Percentiles rank a stretch among this genome's conserved stretches.
Evolutionary conservation across 2,329 filamentous ascomycete genomes (phyloP).

Genomic region (Fusarium verticillioides): DNA sequence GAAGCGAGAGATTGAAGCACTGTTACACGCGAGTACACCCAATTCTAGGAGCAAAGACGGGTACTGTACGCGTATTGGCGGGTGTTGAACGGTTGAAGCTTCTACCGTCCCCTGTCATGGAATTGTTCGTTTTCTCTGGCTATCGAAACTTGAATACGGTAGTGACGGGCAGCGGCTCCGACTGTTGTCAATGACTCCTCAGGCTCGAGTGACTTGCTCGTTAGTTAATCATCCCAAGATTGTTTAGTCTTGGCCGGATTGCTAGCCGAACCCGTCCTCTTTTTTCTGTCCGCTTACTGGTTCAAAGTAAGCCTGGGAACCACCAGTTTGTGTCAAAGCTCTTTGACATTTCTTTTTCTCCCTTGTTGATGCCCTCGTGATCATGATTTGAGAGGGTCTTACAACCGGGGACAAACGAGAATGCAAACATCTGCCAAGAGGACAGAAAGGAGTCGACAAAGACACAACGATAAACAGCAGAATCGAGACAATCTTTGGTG

Average conservation of each 20-base stretch:
- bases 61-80: slow-evolving; percentile 27
- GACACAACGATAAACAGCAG: slow-evolving; percentile 7
- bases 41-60: not conserved
- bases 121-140: slow-evolving; percentile 47
- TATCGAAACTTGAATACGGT: slow-evolving; percentile 17
- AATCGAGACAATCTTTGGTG: slow-evolving; percentile 3
- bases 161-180: slow-evolving; percentile 23
- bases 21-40: slow-evolving; percentile 18
- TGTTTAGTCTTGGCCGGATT: slow-evolving; percentile 23
- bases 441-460: slow-evolving; percentile 13
- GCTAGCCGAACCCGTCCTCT: slow-evolving; percentile 21
- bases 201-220: slow-evolving; percentile 11
- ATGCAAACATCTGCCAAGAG: slow-evolving; percentile 20
- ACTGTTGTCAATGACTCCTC: slow-evolving; percentile 31
- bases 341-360: slow-evolving; percentile 16
- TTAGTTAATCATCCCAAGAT: slow-evolving; percentile 13
- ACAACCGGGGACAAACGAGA: slow-evolving; percentile 10
- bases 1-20: slow-evolving; percentile 27
- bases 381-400: slow-evolving; percentile 17
- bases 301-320: slow-evolving; percentile 10
- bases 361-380: slow-evolving; percentile 22
- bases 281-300: slow-evolving; percentile 26
- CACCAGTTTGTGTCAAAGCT: slow-evolving; percentile 14
- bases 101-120: slow-evolving; percentile 39
- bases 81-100: slow-evolving; percentile 21